phyloP scores from a whole-genome alignment of 2,329 filamentous ascomycete genomes.

The Trichoderma oligosporum region DNA sequence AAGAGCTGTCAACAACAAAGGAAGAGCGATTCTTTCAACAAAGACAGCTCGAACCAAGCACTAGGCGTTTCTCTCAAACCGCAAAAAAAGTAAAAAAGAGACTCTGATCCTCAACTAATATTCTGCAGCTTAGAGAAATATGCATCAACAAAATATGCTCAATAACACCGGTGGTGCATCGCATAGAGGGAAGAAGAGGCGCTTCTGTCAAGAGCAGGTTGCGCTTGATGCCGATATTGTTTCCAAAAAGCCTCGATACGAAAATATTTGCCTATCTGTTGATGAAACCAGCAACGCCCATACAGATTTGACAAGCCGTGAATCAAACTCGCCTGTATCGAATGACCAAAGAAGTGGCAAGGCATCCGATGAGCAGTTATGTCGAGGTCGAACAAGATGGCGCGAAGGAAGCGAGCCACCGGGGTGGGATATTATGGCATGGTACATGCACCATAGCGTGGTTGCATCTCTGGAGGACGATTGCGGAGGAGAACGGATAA shows the following conservation, averaged over 20 bases:
- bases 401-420: conserved; percentile 5
- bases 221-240: background rate
- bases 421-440: background rate
- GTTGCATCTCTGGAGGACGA: background rate
- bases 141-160: background rate
- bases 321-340: background rate
- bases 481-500: background rate
- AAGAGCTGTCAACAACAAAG: background rate
- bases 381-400: conserved; percentile 4
- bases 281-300: background rate
- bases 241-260: background rate
- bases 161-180: background rate
- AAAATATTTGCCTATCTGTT: too few relatives aligned
- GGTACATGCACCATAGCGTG: background rate
- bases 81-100: background rate
- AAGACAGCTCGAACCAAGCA: too few relatives aligned
- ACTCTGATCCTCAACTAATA: background rate
- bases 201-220: background rate
- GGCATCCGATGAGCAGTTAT: background rate
- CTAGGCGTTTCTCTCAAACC: background rate
- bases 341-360: background rate
- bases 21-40: background rate
- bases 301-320: background rate
- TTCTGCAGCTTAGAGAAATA: background rate
- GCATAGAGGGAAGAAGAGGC: background rate